These are phyloP conservation scores for Blastocystis sp. DNA, from an alignment of 352 stramenopile genomes.

Conservation along the genomic window DNA sequence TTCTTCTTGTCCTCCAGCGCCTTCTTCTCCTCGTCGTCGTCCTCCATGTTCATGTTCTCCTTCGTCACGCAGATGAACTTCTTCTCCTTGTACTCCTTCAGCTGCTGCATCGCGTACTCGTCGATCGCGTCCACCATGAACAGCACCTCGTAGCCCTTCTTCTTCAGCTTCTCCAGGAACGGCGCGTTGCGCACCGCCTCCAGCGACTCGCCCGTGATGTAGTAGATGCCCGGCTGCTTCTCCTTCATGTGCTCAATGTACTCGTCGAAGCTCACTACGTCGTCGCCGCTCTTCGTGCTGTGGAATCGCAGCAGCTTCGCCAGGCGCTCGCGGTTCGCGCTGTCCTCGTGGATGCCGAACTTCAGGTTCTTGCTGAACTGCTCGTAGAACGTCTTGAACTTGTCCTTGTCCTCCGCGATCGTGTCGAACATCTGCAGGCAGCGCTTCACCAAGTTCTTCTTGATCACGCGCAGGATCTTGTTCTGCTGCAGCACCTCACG, in stretches of 20 bases:
- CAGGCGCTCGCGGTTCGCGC: constrained; percentile 96
- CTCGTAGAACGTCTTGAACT: constrained; percentile 87
- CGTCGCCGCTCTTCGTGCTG: constrained; percentile 94
- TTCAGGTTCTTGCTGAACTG: too few species aligned
- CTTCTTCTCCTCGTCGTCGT: too few species aligned
- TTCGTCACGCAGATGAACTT: too few species aligned
- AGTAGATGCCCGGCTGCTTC: constrained; percentile 97
- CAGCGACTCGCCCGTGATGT: constrained; percentile 82
- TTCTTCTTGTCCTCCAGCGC: too few species aligned
- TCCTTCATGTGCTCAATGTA: constrained; percentile 94
- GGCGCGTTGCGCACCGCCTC: too few species aligned
- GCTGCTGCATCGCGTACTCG: constrained; percentile 69
- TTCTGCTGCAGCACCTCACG: constrained; percentile 99
- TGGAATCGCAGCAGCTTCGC: constrained; percentile 97
- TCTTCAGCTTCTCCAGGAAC: constrained; percentile 77
- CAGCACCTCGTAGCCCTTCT: constrained; percentile 98
- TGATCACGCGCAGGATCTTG: constrained; percentile 99
- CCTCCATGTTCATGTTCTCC: too few species aligned
- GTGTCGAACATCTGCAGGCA: constrained; percentile 72
- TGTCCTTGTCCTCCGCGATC: constrained; percentile 80
- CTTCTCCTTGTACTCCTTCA: constrained; percentile 78
- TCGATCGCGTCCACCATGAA: constrained; percentile 81
- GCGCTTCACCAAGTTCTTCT: constrained; percentile 99
- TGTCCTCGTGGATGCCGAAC: constrained; percentile 92
- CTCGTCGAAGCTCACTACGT: constrained; percentile 74